phyloP scores from a whole-genome alignment of 441 rosid genomes.

The Populus hybrid region DNA sequence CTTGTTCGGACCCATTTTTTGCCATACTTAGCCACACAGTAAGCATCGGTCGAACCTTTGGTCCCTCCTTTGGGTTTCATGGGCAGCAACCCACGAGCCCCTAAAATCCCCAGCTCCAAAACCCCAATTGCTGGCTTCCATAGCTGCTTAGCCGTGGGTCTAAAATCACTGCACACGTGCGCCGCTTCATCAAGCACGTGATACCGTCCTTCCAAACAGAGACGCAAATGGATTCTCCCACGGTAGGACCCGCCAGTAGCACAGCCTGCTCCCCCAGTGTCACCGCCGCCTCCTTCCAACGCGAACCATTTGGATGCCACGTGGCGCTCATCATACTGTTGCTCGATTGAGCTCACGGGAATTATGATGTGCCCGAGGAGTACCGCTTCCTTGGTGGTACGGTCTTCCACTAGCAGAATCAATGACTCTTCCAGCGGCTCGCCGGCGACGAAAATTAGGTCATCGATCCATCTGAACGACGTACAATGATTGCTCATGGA shows the following conservation, averaged over 20 bases:
- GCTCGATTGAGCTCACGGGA: slow-evolving; percentile 69
- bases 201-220: slow-evolving; percentile 91
- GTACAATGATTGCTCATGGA: slow-evolving; percentile 58
- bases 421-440: slow-evolving; percentile 83
- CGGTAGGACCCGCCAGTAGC: slow-evolving; percentile 34
- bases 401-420: slow-evolving; percentile 63
- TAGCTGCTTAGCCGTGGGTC: slow-evolving; percentile 91
- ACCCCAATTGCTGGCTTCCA: slow-evolving; percentile 93
- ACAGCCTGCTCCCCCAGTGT: slow-evolving; percentile 25
- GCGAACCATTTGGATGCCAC: slow-evolving; percentile 67
- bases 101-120: slow-evolving; percentile 82
- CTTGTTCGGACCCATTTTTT: slow-evolving; percentile 96
- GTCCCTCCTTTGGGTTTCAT: slow-evolving; percentile 64
- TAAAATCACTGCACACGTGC: slow-evolving; percentile 91
- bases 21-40: slow-evolving; percentile 90
- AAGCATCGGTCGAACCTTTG: slow-evolving; percentile 84
- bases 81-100: slow-evolving; percentile 84
- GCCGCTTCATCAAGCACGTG: slow-evolving; percentile 98
- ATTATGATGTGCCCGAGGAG: slow-evolving; percentile 53
- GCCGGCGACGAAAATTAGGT: slow-evolving; percentile 74
- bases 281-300: slow-evolving; percentile 39
- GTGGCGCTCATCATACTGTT: slow-evolving; percentile 69
- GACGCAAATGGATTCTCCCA: slow-evolving; percentile 66
- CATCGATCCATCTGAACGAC: slow-evolving; percentile 85
- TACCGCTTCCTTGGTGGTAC: slow-evolving; percentile 47